These are phyloP conservation scores for Rhytidiadelphus loreus DNA, from an alignment of 225 moss, liverwort and hornwort genomes.

Conservation along the genomic window DNA sequence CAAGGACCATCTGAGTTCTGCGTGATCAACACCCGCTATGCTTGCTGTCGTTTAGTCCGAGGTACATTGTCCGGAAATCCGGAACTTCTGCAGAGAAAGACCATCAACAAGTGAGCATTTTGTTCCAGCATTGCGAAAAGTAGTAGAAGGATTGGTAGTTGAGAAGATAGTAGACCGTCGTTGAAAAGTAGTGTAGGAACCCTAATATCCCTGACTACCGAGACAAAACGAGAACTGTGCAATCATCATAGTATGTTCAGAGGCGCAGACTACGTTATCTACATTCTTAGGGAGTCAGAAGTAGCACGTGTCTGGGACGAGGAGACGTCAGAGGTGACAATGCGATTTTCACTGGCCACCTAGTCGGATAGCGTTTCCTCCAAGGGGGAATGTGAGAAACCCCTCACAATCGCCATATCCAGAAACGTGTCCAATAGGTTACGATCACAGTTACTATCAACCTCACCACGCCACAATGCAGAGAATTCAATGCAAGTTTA, in stretches of 20 bases:
- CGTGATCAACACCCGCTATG: background rate
- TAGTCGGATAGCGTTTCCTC: background rate
- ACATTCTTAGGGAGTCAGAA: background rate
- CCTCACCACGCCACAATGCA: background rate
- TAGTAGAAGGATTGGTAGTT: background rate
- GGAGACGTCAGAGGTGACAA: background rate
- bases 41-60: background rate
- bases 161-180: background rate
- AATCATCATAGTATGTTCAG: background rate
- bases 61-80: background rate
- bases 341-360: background rate
- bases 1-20: background rate
- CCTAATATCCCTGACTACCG: background rate
- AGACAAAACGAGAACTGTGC: background rate
- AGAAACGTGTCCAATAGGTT: background rate
- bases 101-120: background rate
- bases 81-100: background rate
- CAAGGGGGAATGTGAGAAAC: background rate
- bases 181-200: background rate
- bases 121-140: background rate
- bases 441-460: background rate
- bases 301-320: background rate
- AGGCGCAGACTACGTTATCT: background rate
- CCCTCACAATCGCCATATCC: background rate
- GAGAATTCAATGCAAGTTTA: background rate